Conservation (phyloP, 331 rosid species). For the Pyracantha coccinea region DNA sequence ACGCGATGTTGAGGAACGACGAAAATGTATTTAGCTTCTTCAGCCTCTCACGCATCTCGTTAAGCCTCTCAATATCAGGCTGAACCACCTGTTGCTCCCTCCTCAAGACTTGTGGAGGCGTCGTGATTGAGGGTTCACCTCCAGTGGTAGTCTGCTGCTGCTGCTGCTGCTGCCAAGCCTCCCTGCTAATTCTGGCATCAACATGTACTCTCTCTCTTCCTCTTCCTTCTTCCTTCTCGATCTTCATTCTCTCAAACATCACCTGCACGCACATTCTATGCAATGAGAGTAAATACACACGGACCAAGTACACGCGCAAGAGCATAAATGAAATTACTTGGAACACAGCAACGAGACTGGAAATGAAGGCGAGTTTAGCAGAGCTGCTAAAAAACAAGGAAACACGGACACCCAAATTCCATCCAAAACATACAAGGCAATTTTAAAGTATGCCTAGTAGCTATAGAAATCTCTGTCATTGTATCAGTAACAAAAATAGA, state of each 20-base stretch:
- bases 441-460: no score
- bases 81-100: background rate
- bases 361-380: background rate
- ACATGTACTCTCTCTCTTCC: conserved; percentile 37
- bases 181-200: background rate
- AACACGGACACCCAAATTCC: background rate
- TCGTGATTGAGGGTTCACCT: background rate
- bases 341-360: no score
- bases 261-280: conserved; percentile 22
- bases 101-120: background rate
- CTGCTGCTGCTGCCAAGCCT: background rate
- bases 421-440: background rate
- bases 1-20: conserved; percentile 41
- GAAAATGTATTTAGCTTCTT: conserved; percentile 65
- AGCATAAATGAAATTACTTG: no score
- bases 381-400: background rate
- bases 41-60: conserved; percentile 40
- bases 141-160: background rate
- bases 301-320: no score
- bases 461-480: no score
- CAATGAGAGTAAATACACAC: background rate
- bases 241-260: conserved; percentile 69
- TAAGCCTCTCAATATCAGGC: conserved; percentile 12
- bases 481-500: no score
- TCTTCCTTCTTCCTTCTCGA: conserved; percentile 82